These are phyloP conservation scores for Dryas integrifolia DNA, from an alignment of 331 rosid species.

Conservation along the genomic window DNA sequence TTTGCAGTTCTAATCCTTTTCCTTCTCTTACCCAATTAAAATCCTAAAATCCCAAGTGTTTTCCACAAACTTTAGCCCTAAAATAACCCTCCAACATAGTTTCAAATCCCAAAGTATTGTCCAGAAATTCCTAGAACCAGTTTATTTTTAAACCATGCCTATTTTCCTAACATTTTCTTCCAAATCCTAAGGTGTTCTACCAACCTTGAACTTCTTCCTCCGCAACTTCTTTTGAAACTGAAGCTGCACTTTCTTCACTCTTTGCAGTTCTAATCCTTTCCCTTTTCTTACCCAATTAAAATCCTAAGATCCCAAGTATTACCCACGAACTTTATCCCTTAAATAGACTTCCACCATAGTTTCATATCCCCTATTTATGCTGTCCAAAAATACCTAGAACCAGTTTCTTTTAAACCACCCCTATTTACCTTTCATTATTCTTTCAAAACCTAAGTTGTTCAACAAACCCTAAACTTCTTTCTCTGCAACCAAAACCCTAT, in stretches of 20 bases:
- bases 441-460: constrained; percentile 5
- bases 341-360: not conserved
- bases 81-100: not conserved
- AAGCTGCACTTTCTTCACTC: not conserved
- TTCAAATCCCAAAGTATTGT: not conserved
- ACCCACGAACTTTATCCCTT: not conserved
- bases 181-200: not conserved
- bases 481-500: not conserved
- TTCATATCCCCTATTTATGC: not conserved
- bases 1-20: too few species aligned
- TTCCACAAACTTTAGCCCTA: not conserved
- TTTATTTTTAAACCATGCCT: not conserved
- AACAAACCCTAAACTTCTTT: not conserved
- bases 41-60: not conserved
- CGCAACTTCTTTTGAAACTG: not conserved
- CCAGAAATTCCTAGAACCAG: not conserved
- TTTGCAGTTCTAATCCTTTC: not conserved
- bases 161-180: not conserved
- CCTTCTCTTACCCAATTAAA: not conserved
- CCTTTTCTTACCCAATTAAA: not conserved
- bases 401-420: not conserved
- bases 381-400: not conserved
- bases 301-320: not conserved
- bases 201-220: not conserved
- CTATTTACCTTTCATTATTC: not conserved